Conservation (phyloP, 495 filamentous ascomycete species). For the Daldinia childiae region DNA sequence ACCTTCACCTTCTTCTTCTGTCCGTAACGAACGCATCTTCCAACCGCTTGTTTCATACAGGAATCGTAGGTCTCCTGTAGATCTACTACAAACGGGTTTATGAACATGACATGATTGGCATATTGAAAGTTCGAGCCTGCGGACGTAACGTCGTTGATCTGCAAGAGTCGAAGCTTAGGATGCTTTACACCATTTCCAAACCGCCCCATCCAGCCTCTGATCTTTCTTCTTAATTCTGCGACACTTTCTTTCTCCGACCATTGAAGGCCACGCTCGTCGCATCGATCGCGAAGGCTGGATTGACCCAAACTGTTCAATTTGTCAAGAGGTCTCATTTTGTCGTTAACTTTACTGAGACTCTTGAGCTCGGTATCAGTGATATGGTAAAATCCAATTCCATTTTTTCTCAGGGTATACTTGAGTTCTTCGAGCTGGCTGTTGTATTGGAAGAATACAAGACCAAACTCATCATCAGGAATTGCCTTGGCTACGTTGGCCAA, state of each 20-base stretch:
- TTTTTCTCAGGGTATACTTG: constrained; percentile 30
- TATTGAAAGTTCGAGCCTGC: constrained; percentile 77
- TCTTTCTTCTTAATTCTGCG: not conserved
- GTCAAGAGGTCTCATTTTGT: not conserved
- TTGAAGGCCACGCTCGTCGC: constrained; percentile 1
- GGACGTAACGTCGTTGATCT: constrained; percentile 69
- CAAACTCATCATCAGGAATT: constrained; percentile 36
- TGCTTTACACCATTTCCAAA: not conserved
- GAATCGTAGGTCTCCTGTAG: constrained; percentile 67
- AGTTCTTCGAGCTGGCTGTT: constrained; percentile 37
- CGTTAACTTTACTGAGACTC: not conserved
- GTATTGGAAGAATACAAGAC: constrained; percentile 52
- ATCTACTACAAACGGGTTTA: constrained; percentile 63
- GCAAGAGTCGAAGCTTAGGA: constrained; percentile 69
- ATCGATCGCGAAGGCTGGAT: not conserved
- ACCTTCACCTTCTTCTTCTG: constrained; percentile 73
- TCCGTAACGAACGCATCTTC: constrained; percentile 71
- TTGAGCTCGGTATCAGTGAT: not conserved
- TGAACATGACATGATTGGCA: constrained; percentile 82
- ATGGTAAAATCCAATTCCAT: constrained; percentile 25
- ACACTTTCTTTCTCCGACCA: not conserved
- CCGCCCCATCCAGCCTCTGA: not conserved
- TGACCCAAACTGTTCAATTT: too few relatives aligned
- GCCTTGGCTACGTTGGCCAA: constrained; percentile 37
- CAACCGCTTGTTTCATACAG: constrained; percentile 75